Evolutionary conservation across 352 stramenopile genomes (phyloP), one percentile per base, ranked within the genome.

Genomic region (Globisporangium heterothallicum): DNA sequence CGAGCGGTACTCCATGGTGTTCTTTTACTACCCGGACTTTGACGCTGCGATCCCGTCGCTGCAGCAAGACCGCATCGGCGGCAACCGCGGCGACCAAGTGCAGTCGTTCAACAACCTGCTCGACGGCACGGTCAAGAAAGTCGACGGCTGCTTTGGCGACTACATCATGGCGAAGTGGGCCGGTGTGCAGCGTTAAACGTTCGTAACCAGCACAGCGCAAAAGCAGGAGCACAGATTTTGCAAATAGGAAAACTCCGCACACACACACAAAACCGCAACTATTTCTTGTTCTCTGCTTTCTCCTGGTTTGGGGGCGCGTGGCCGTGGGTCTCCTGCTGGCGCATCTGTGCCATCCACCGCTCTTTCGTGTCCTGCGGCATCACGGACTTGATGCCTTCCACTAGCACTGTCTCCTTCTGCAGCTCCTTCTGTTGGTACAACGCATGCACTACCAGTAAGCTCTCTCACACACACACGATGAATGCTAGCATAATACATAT

Each of bases 21-120:
- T 88, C 54, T 92, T 92, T 64, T 92, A 88, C 66, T 90, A 92
- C 48, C 82, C 82, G 12, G 74, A 85, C 70, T 91, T 86, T 51
- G 76, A 84, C 41, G 78, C 77, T 9, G 72, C 81, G 25, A 84
- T 91, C 42, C 79, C 79, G 24, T 42, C 49, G 26, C 54, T 61
- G 14, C 47, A 49, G 1, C 43, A 61, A 36, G 35, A 53, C 16
- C 70, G 72, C 30, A 84, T 84, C 41, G 74, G 65, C 19, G 74
- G 72, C 10, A 68, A 80, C 51, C 64, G 54, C 19, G 55, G 58
- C 18, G 58, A 26, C 4, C 35, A 68, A 7, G 40, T 44, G 43
- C 61, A 69, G 19, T 57, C 58, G 18, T 87, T 91, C 54, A 91
- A 91, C 61, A 91, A 86, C 38, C 58, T 91, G 40, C 56, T 88